Conservation (phyloP, 345 rosid species). For the Eucalyptus regnans region DNA sequence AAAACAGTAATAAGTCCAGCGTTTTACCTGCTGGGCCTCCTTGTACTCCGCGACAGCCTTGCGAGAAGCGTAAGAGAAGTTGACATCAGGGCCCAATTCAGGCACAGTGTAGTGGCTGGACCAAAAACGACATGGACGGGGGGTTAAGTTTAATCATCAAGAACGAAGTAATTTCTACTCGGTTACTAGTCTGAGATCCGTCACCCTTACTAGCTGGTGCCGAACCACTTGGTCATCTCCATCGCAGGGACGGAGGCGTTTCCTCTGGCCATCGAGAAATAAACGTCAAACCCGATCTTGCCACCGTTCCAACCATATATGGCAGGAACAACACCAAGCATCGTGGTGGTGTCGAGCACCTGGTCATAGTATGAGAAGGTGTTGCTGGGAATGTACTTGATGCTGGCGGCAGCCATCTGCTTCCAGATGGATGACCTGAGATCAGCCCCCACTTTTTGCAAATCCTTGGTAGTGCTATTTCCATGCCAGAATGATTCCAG, state of each 20-base stretch:
- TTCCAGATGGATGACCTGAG: slow-evolving; percentile 18
- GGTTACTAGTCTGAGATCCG: neutral
- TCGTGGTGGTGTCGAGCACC: slow-evolving; percentile 77
- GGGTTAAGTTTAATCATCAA: neutral
- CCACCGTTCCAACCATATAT: slow-evolving; percentile 59
- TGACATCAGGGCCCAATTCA: too few relatives aligned
- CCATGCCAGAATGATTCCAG: slow-evolving; percentile 96
- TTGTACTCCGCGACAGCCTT: too few relatives aligned
- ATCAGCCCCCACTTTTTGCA: slow-evolving; percentile 43
- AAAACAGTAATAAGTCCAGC: too few relatives aligned
- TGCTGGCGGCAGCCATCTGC: slow-evolving; percentile 21
- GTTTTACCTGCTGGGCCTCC: too few relatives aligned
- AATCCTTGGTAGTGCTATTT: slow-evolving; percentile 71
- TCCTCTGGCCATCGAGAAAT: slow-evolving; percentile 97
- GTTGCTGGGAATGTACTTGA: slow-evolving; percentile 91
- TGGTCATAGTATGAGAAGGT: slow-evolving; percentile 87
- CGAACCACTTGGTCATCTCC: slow-evolving; percentile 99
- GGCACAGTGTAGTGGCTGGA: too few relatives aligned
- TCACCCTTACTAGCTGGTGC: slow-evolving; percentile 92
- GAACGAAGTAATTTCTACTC: neutral
- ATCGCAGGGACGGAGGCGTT: slow-evolving; percentile 90
- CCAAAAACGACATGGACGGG: neutral
- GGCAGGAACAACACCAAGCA: slow-evolving; percentile 25
- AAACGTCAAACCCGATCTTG: slow-evolving; percentile 65
- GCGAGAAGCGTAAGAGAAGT: too few relatives aligned